phyloP scores from a whole-genome alignment of 768 basidiomycete species.

The Leucocoprinus birnbaumii region DNA sequence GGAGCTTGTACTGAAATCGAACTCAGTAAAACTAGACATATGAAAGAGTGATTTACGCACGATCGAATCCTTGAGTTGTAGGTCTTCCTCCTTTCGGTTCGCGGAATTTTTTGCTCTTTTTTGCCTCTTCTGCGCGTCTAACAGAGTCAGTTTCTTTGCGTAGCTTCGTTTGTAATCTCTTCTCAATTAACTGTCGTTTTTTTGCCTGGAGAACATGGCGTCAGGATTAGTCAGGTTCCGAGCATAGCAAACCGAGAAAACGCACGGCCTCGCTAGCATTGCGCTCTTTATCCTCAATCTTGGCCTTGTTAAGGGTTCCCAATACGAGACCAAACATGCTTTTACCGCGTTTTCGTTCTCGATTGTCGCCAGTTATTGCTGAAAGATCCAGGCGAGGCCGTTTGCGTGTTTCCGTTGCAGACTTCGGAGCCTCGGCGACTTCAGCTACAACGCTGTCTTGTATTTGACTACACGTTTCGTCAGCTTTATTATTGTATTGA shows the following conservation, averaged over 20 bases:
- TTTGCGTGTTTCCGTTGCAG: constrained; percentile 54
- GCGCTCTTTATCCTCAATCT: constrained; percentile 81
- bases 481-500: neutral
- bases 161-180: constrained; percentile 82
- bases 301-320: constrained; percentile 84
- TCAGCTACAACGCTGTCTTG: constrained; percentile 19
- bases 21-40: constrained; percentile 2
- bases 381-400: constrained; percentile 73
- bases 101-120: constrained; percentile 77
- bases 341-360: constrained; percentile 82
- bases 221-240: neutral
- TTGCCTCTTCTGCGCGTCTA: constrained; percentile 81
- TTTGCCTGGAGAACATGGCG: constrained; percentile 53
- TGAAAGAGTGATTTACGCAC: constrained; percentile 38
- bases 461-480: constrained; percentile 26
- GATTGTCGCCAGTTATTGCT: constrained; percentile 34
- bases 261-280: constrained; percentile 81
- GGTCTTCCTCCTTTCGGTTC: constrained; percentile 78
- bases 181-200: constrained; percentile 80
- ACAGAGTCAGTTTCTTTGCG: constrained; percentile 85
- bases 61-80: constrained; percentile 78
- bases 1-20: constrained; percentile 60
- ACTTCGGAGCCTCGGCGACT: constrained; percentile 28
- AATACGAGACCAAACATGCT: constrained; percentile 84
- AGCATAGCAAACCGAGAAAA: constrained; percentile 17